Base-by-base conservation (phyloP, 345 rosid species). In the Salix suchowensis region DNA sequence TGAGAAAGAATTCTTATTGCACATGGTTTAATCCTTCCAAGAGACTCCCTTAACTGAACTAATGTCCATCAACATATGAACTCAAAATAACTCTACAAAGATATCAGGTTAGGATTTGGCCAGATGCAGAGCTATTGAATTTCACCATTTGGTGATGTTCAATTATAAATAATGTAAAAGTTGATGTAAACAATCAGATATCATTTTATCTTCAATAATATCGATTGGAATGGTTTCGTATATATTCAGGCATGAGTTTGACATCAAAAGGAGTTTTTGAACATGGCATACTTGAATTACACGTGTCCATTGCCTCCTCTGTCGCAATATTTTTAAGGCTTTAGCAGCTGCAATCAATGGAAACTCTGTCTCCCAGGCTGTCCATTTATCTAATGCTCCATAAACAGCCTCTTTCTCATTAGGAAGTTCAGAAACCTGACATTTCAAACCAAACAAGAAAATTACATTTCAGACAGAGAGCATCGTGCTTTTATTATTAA, bases 361-460 rank as follows among this genome's bases (percentile, higher is more conserved):
- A 84, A 95, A 95, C 68, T 93, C 97, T 44, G 82, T 73, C 79
- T 95, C 97, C 97, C 98, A 93, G 74, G 93, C 97, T 60, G 73
- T 79, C 97, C 97, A 93, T 81, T 91, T 91, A 79, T 95, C 86
- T 72, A 93, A 84, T 70, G 96, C 94, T 65, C 89, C 89, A 85
- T 90, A 95, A 72, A 93, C 97, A 75, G 85, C 85, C 65, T 92
- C 93, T 86, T 91, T 95, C 71, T 90, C 97, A 61, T 88, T 83
- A 34, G 97, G 96, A 77, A 91, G 89, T 73, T 88, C 92, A 77
- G 90, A 87, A 81, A 95, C 82, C 97, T 95, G 78, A 32, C 28
- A 77, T 37, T 64, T 78, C 65, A 73, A 78, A 16, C 26, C 61
- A 77, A 71, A 8, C 28, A 62, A 70, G n/a, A 71, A 71, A n/a